Conservation (phyloP, 345 rosid genomes). For the Euphorbia lathyris region DNA sequence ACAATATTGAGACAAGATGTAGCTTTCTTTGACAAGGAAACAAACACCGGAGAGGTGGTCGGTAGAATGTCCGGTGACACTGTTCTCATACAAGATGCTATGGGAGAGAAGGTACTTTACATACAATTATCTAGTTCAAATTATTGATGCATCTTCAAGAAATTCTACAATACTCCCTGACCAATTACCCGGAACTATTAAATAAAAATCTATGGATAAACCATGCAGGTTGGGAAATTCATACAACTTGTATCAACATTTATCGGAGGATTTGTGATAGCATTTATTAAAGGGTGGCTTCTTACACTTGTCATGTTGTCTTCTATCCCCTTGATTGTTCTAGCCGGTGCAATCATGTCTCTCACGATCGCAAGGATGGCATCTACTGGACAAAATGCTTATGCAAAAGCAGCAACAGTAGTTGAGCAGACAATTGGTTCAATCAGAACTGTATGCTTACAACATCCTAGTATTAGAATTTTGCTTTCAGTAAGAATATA, state of each 20-base stretch:
- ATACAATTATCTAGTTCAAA: background rate
- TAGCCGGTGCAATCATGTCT: constrained; percentile 58
- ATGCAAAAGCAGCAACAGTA: constrained; percentile 69
- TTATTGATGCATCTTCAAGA: background rate
- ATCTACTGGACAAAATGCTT: constrained; percentile 71
- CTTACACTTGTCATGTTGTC: constrained; percentile 70
- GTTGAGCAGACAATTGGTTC: constrained; percentile 90
- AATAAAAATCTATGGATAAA: background rate
- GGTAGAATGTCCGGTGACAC: constrained; percentile 99
- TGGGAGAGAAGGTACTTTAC: constrained; percentile 97
- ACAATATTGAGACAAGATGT: constrained; percentile 82
- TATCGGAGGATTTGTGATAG: constrained; percentile 68
- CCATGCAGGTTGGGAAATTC: constrained; percentile 77
- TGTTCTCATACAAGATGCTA: constrained; percentile 87
- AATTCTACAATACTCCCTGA: background rate
- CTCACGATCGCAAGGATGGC: constrained; percentile 53
- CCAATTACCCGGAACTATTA: too few relatives aligned
- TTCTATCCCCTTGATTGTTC: constrained; percentile 62
- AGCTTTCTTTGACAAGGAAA: constrained; percentile 72
- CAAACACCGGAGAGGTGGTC: constrained; percentile 83
- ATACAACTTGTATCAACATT: constrained; percentile 67
- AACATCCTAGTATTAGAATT: background rate
- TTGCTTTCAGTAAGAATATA: background rate
- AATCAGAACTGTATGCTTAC: constrained; percentile 62
- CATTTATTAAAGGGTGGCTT: constrained; percentile 84